Conservation (phyloP, 208 protist species). For the Trypanosoma melophagium region DNA sequence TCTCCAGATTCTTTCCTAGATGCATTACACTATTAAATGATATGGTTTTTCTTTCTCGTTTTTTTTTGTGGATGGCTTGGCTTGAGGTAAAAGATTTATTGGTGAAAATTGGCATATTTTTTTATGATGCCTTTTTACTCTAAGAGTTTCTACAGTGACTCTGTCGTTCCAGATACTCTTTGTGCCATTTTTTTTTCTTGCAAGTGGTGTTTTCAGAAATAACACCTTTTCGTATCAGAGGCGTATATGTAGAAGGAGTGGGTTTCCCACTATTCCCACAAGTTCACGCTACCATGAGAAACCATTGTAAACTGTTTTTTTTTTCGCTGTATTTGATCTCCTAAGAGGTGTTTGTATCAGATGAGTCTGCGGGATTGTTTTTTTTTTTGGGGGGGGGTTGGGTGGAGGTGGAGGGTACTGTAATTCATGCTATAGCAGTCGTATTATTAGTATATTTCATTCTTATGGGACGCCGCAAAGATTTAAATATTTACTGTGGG, state of each 20-base stretch:
- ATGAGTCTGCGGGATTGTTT: conserved; percentile 66
- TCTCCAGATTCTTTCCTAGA: conserved; percentile 44
- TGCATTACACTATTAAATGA: conserved; percentile 23
- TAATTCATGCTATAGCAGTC: conserved; percentile 70
- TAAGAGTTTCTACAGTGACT: conserved; percentile 11
- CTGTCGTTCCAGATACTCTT: conserved; percentile 33
- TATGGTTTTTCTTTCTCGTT: conserved; percentile 62
- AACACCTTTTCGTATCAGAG: conserved; percentile 78
- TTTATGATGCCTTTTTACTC: conserved; percentile 26
- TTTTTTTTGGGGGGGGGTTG: too few relatives aligned
- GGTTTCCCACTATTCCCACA: conserved; percentile 30
- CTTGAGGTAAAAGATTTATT: conserved; percentile 19
- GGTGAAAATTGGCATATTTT: conserved; percentile 6
- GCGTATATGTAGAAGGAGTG: conserved; percentile 42
- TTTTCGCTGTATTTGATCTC: conserved; percentile 63
- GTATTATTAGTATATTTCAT: conserved; percentile 36
- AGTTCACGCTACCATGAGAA: conserved; percentile 62
- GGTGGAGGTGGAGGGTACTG: conserved; percentile 73
- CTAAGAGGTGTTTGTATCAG: conserved; percentile 46
- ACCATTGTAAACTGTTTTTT: conserved; percentile 81
- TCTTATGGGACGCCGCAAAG: conserved; percentile 30
- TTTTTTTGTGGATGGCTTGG: conserved; percentile 6
- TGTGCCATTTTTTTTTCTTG: conserved; percentile 56
- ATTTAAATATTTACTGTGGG: conserved; percentile 38
- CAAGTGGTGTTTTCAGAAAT: conserved; percentile 87